phyloP scores from a whole-genome alignment of 2,329 filamentous ascomycete genomes.

The Cucurbitaria berberidis region DNA sequence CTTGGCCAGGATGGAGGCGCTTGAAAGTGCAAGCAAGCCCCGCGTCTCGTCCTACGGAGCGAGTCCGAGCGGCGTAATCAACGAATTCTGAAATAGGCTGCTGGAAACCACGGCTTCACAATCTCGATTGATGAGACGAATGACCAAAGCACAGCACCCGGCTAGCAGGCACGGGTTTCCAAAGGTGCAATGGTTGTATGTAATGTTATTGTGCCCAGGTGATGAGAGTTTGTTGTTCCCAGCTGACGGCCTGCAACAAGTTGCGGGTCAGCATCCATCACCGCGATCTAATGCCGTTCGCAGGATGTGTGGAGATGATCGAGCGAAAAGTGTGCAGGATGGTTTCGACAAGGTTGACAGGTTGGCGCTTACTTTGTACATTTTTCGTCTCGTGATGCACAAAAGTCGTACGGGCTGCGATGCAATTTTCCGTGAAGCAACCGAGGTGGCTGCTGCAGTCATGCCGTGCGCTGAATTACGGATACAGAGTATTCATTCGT shows the following conservation, averaged over 20 bases:
- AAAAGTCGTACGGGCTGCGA: slow-evolving; percentile 26
- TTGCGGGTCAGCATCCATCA: slow-evolving; percentile 25
- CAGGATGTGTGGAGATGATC: slow-evolving; percentile 18
- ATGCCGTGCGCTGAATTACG: slow-evolving; percentile 28
- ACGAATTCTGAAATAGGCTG: slow-evolving; percentile 26
- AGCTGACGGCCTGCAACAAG: slow-evolving; percentile 14
- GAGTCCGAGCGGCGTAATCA: slow-evolving; percentile 11
- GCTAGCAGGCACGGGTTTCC: slow-evolving; percentile 15
- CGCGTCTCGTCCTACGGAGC: slow-evolving; percentile 6
- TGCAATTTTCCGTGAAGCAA: slow-evolving; percentile 26
- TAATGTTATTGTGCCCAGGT: slow-evolving; percentile 13
- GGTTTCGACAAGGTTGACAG: slow-evolving; percentile 14
- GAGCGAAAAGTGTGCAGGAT: slow-evolving; percentile 15
- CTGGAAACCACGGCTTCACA: slow-evolving; percentile 34
- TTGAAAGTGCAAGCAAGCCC: background rate
- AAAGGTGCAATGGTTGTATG: slow-evolving; percentile 15
- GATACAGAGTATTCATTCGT: slow-evolving; percentile 12
- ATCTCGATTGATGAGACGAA: slow-evolving; percentile 34
- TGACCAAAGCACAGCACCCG: slow-evolving; percentile 16
- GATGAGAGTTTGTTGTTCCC: slow-evolving; percentile 6
- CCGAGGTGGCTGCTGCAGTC: slow-evolving; percentile 35
- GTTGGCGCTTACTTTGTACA: slow-evolving; percentile 30
- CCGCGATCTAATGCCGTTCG: slow-evolving; percentile 26
- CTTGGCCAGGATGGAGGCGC: slow-evolving; percentile 17
- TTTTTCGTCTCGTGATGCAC: slow-evolving; percentile 39